Conservation (phyloP, 2,329 filamentous ascomycete genomes). For the Pyrenophora teres region DNA sequence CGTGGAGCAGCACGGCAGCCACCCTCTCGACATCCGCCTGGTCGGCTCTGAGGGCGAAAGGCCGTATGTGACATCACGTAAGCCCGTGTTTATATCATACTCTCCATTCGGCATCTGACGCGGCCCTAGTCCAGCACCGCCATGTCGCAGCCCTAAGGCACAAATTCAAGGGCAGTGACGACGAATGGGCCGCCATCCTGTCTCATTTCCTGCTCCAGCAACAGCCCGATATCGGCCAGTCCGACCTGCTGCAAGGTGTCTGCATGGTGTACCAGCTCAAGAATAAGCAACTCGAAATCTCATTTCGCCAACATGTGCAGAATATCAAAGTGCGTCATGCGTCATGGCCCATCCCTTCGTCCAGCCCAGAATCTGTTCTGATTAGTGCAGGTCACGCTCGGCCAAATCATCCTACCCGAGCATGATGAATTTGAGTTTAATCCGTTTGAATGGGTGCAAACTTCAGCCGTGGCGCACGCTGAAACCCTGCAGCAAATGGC, state of each 20-base stretch:
- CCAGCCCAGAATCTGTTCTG: background rate
- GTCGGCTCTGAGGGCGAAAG: conserved; percentile 70
- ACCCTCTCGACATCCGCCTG: conserved; percentile 67
- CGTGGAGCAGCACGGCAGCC: conserved; percentile 57
- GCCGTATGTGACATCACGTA: conserved; percentile 63
- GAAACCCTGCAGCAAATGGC: conserved; percentile 53
- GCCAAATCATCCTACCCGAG: conserved; percentile 62
- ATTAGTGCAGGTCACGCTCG: conserved; percentile 60
- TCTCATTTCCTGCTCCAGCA: conserved; percentile 59
- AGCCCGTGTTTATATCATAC: conserved; percentile 44
- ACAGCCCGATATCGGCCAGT: conserved; percentile 49
- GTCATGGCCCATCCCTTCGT: background rate
- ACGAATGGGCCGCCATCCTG: conserved; percentile 71
- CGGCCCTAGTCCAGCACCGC: conserved; percentile 39
- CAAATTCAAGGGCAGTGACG: conserved; percentile 45
- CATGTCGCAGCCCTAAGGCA: conserved; percentile 38
- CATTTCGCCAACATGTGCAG: conserved; percentile 64
- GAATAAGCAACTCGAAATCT: conserved; percentile 61
- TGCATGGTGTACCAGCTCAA: conserved; percentile 64
- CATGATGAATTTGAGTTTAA: conserved; percentile 64
- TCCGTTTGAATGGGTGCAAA: conserved; percentile 72
- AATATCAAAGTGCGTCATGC: conserved; percentile 66
- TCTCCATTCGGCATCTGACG: conserved; percentile 28
- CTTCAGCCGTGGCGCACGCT: conserved; percentile 58
- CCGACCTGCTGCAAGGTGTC: conserved; percentile 57